Conservation (phyloP, 1,139 yeast genomes). For the Suhomyces bolitotheri region DNA sequence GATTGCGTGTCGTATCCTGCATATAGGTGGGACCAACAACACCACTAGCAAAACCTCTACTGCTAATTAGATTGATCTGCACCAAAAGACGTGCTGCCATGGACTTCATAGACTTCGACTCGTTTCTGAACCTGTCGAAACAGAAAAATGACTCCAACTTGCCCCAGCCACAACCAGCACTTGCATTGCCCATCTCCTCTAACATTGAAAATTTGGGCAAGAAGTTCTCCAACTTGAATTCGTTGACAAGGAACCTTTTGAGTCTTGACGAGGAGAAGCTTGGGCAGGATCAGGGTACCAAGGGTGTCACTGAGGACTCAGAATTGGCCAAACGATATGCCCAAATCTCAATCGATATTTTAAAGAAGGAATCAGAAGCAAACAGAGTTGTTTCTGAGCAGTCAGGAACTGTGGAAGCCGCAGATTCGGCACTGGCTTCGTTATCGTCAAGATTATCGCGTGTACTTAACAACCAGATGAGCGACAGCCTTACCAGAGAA, state of each 20-base stretch:
- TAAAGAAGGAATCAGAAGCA: constrained; percentile 10
- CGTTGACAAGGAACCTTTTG: constrained; percentile 32
- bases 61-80: no score
- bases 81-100: no score
- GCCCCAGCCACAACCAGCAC: constrained; percentile 50
- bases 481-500: constrained; percentile 51
- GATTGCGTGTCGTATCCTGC: no score
- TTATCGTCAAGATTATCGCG: constrained; percentile 51
- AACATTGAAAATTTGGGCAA: constrained; percentile 42
- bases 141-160: constrained; percentile 19
- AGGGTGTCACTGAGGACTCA: constrained; percentile 4
- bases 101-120: constrained; percentile 49
- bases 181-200: constrained; percentile 43
- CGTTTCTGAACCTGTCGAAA: constrained; percentile 23
- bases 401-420: neutral
- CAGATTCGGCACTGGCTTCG: constrained; percentile 16
- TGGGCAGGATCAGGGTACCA: constrained; percentile 1
- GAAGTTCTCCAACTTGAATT: constrained; percentile 36
- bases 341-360: constrained; percentile 13
- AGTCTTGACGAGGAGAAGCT: constrained; percentile 17
- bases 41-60: no score
- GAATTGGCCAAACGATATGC: constrained; percentile 24
- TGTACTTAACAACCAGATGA: constrained; percentile 48
- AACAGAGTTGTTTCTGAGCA: neutral
- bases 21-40: no score